Evolutionary conservation across 768 basidiomycete species (phyloP).

Genomic region (Kwoniella bestiolae): DNA sequence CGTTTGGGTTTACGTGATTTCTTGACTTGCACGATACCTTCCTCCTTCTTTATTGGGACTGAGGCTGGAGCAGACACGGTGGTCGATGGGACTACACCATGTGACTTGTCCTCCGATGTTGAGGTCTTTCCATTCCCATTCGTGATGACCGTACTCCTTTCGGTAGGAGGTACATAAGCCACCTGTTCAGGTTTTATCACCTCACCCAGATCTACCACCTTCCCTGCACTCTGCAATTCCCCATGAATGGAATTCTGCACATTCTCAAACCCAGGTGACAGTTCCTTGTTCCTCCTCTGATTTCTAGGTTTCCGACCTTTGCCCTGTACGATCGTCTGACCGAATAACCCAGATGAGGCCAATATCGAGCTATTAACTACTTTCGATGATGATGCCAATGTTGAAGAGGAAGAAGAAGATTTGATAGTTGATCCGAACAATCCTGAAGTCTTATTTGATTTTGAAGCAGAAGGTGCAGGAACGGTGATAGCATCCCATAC

Average conservation of each 20-base stretch:
- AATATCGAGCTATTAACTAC: constrained; percentile 2
- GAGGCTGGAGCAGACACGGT: background rate
- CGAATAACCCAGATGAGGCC: constrained; percentile 21
- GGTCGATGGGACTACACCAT: background rate
- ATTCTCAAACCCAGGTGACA: constrained; percentile 23
- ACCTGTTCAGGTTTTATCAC: constrained; percentile 65
- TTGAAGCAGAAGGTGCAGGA: constrained; percentile 15
- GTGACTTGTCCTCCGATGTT: background rate
- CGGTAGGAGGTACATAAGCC: constrained; percentile 73
- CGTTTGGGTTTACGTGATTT: constrained; percentile 66
- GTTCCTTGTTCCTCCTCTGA: background rate
- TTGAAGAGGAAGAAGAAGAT: background rate
- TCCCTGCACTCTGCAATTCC: constrained; percentile 8
- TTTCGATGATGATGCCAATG: constrained; percentile 8
- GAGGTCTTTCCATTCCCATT: background rate
- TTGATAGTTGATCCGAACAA: constrained; percentile 35
- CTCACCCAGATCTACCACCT: background rate
- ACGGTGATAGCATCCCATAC: constrained; percentile 23
- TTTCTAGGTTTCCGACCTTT: constrained; percentile 6
- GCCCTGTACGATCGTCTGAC: background rate
- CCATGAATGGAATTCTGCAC: constrained; percentile 18
- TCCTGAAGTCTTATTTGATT: constrained; percentile 45
- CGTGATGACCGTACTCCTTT: constrained; percentile 59
- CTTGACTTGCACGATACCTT: constrained; percentile 73
- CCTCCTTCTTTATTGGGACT: constrained; percentile 51